phyloP scores from a whole-genome alignment of 345 rosid genomes.

The Pugionium cornutum region DNA sequence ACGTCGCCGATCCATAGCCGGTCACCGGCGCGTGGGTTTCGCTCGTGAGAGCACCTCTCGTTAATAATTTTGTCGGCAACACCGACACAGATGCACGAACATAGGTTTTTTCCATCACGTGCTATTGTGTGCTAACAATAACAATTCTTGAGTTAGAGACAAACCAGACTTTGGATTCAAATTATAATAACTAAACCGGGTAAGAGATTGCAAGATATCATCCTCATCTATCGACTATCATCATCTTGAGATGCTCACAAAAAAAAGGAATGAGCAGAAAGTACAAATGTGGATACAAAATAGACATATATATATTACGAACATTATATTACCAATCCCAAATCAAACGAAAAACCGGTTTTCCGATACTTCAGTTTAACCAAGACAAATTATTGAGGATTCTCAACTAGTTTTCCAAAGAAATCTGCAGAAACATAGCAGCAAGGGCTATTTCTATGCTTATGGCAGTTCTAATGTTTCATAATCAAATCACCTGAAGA shows the following conservation, averaged over 20 bases:
- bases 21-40: conserved; percentile 27
- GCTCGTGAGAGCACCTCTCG: background rate
- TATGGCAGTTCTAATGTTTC: background rate
- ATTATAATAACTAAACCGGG: background rate
- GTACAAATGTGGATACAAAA: conserved; percentile 12
- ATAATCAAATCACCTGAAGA: conserved; percentile 15
- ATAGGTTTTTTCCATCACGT: background rate
- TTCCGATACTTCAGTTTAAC: background rate
- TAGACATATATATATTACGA: background rate
- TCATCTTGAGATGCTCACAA: conserved; percentile 12
- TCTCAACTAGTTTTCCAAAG: conserved; percentile 8
- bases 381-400: background rate
- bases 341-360: background rate
- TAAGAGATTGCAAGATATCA: conserved; percentile 11
- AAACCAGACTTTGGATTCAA: background rate
- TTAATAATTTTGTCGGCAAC: conserved; percentile 17
- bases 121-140: background rate
- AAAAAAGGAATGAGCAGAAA: conserved; percentile 1
- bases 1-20: background rate
- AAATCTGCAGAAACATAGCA: conserved; percentile 26
- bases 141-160: background rate
- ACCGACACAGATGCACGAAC: conserved; percentile 23
- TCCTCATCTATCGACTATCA: background rate
- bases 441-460: conserved; percentile 6
- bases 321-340: background rate